Percentiles rank a stretch among this genome's conserved stretches.
Conservation (phyloP, 306 rosid genomes). For the Vigna unguiculata region DNA sequence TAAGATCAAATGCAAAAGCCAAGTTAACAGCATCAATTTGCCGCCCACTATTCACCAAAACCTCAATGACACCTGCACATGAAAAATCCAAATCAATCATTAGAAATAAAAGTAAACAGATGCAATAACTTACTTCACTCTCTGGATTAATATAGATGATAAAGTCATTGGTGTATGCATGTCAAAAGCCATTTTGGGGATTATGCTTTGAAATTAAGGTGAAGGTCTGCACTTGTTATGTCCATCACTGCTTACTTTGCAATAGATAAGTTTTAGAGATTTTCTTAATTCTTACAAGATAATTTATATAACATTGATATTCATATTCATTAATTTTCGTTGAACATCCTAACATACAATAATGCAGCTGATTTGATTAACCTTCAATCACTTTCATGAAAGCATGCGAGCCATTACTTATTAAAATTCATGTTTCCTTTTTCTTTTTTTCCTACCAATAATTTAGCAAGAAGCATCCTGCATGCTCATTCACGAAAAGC, state of each 20-base stretch:
- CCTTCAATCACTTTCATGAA: constrained; percentile 20
- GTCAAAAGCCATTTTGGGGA: neutral
- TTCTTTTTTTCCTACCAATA: neutral
- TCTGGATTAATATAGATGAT: constrained; percentile 32
- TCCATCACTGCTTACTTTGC: constrained; percentile 7
- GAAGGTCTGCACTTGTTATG: constrained; percentile 3
- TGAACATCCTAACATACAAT: constrained; percentile 24
- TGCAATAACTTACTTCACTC: constrained; percentile 25
- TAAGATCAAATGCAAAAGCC: constrained; percentile 88
- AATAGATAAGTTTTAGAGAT: constrained; percentile 10
- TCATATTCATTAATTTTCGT: neutral
- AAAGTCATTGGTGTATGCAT: neutral
- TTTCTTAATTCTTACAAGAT: neutral
- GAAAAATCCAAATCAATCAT: constrained; percentile 37
- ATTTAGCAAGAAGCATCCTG: constrained; percentile 1
- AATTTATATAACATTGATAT: constrained; percentile 3
- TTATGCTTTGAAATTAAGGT: neutral
- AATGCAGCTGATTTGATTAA: neutral
- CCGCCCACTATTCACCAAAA: constrained; percentile 83
- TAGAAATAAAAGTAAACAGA: constrained; percentile 26
- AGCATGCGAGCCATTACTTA: constrained; percentile 17
- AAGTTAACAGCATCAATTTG: constrained; percentile 97
- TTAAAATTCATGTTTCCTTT: constrained; percentile 20
- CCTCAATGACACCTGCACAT: constrained; percentile 81
- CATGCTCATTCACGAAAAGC: constrained; percentile 4